Base-by-base conservation (phyloP, 352 stramenopile species). In the Achlya hypogyna region DNA sequence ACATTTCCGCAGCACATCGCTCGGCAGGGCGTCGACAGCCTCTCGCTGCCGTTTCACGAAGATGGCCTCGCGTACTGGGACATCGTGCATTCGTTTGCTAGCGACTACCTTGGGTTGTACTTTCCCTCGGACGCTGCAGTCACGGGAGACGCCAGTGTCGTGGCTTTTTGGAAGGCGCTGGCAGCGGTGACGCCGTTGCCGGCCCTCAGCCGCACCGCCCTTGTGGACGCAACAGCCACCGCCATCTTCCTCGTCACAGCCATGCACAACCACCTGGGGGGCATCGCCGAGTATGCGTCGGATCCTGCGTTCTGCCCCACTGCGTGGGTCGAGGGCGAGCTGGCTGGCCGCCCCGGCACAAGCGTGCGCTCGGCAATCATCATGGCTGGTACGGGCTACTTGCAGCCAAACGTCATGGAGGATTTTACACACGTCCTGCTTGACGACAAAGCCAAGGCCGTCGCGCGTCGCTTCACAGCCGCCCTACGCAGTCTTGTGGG, bases 241-340 rank as follows among this genome's bases (percentile, higher is more conserved):
- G 40, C 28, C 20, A 58, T 67, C 32, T 53, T 67, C 45, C 27
- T 35, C n/a, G 60, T 67, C 6, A 42, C 29, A 18, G 22, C 35
- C 18, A 67, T 67, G 45, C 60, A 67, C 60, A 67, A 67, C 32
- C 60, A 67, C 45, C 23, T 67, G 6, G 60, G 60, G 20, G 47
- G 27, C 1, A 53, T 67, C 32, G 60, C 60, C 14, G 60, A 67
- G 31, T 67, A 67, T 34, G 51, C 49, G 27, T 54, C 34, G 1
- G 60, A 67, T 38, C 60, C 60, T 5, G 60, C 60, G 8, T 67
- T 67, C 29, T 67, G 60, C 40, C 42, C 42, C 5, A 35, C 42
- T 0, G 38, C 40, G 45, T 67, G 60, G 60, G 60, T 67, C 60
- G 60, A 67, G 47, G 60, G 60, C 0, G 60, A 67, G 31, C 42